Conservation (phyloP, 768 basidiomycete species). For the Leucocoprinus sp. region DNA sequence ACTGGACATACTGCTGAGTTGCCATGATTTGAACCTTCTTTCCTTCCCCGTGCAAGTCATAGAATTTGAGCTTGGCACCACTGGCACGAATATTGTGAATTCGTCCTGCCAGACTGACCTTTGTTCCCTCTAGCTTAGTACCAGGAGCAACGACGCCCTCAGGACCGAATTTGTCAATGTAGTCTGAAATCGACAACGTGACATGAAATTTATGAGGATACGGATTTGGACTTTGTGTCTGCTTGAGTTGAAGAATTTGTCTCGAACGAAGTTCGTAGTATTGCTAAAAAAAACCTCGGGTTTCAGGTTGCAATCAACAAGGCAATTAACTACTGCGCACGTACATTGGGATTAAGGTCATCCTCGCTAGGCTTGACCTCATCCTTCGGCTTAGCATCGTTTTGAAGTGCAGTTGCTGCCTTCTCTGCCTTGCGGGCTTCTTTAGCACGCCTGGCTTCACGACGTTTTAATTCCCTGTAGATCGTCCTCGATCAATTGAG, state of each 20-base stretch:
- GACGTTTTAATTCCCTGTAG: conserved; percentile 87
- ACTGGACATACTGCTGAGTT: conserved; percentile 56
- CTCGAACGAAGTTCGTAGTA: conserved; percentile 92
- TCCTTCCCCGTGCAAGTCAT: conserved; percentile 91
- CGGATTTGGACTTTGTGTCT: conserved; percentile 81
- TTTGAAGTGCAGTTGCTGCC: conserved; percentile 31
- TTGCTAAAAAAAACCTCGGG: conserved; percentile 49
- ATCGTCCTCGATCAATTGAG: conserved; percentile 20
- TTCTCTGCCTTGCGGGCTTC: conserved; percentile 70
- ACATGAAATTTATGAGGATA: conserved; percentile 99
- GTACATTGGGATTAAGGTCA: conserved; percentile 85
- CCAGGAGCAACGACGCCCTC: conserved; percentile 68
- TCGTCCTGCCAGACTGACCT: conserved; percentile 76
- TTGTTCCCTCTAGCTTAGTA: conserved; percentile 47
- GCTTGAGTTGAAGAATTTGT: conserved; percentile 77
- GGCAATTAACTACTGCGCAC: conserved; percentile 23
- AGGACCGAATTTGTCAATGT: conserved; percentile 62
- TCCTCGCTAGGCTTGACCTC: conserved; percentile 56
- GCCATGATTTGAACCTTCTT: conserved; percentile 95
- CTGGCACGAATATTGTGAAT: conserved; percentile 84
- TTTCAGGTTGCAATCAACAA: conserved; percentile 1
- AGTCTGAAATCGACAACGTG: conserved; percentile 61
- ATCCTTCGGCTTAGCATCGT: conserved; percentile 31
- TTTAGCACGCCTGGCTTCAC: conserved; percentile 79
- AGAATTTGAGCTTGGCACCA: conserved; percentile 83